phyloP scores from a whole-genome alignment of 1,139 yeast species.

The Debaryomyces subglobosus region DNA sequence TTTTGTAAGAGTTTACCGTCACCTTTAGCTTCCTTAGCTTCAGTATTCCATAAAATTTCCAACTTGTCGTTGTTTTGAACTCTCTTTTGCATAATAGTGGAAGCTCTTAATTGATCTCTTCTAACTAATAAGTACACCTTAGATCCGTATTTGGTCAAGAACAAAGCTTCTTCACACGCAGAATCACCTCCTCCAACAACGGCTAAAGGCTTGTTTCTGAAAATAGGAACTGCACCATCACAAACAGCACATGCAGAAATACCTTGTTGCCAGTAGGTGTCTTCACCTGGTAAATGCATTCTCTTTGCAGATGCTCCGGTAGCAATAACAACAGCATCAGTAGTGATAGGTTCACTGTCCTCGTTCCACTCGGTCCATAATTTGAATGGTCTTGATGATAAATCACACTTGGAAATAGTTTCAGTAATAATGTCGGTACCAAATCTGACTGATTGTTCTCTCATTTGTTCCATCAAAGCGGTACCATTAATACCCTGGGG shows the following conservation, averaged over 20 bases:
- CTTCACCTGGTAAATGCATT: slow-evolving; percentile 93
- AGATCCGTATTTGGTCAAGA: slow-evolving; percentile 94
- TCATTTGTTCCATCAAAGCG: slow-evolving; percentile 91
- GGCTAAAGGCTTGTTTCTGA: slow-evolving; percentile 95
- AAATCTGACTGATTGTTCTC: slow-evolving; percentile 79
- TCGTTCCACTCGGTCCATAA: slow-evolving; percentile 96
- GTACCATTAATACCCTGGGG: slow-evolving; percentile 92
- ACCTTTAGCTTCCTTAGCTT: slow-evolving; percentile 87
- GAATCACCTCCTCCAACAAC: slow-evolving; percentile 99
- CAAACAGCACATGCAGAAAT: slow-evolving; percentile 99
- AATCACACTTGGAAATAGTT: slow-evolving; percentile 88
- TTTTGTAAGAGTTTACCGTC: slow-evolving; percentile 75
- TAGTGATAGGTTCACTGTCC: slow-evolving; percentile 83
- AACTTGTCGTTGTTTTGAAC: slow-evolving; percentile 81
- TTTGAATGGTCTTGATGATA: slow-evolving; percentile 86
- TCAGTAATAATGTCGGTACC: slow-evolving; percentile 95
- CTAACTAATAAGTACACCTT: slow-evolving; percentile 92
- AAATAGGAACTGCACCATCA: slow-evolving; percentile 98
- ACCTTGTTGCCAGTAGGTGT: slow-evolving; percentile 97
- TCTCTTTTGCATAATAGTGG: slow-evolving; percentile 95
- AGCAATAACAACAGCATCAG: slow-evolving; percentile 90
- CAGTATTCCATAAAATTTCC: slow-evolving; percentile 87
- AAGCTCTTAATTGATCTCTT: slow-evolving; percentile 92
- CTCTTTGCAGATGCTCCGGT: slow-evolving; percentile 99
- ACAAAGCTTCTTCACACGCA: slow-evolving; percentile 97